Conservation (phyloP, 805 yeast species). For the Yarrowia hollandica region DNA sequence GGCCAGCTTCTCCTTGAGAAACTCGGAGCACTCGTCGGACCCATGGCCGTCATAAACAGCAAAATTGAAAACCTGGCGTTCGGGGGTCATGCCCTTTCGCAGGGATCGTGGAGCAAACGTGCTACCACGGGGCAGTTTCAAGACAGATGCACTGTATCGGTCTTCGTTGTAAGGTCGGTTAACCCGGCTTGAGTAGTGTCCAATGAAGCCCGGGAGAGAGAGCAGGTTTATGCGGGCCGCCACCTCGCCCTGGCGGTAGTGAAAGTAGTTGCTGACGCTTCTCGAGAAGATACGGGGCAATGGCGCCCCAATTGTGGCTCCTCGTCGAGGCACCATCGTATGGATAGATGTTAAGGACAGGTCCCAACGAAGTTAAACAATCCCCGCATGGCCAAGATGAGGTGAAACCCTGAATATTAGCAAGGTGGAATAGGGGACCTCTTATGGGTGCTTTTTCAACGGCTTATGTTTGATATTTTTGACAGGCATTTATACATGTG, state of each 20-base stretch:
- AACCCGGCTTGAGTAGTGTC: slow-evolving; percentile 75
- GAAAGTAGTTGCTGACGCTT: slow-evolving; percentile 25
- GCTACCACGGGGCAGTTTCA: slow-evolving; percentile 48
- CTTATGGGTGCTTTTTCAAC: too few species aligned
- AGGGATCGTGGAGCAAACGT: slow-evolving; percentile 36
- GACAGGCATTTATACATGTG: too few species aligned
- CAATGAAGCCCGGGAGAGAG: slow-evolving; percentile 71
- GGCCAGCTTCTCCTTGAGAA: slow-evolving; percentile 56
- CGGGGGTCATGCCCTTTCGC: slow-evolving; percentile 30
- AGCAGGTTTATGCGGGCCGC: slow-evolving; percentile 55
- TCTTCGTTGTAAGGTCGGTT: slow-evolving; percentile 83
- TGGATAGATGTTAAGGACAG: slow-evolving; percentile 18
- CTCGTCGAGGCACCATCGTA: slow-evolving; percentile 28
- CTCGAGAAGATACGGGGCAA: slow-evolving; percentile 25
- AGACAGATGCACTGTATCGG: slow-evolving; percentile 63
- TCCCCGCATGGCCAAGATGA: slow-evolving; percentile 24
- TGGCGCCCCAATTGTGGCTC: slow-evolving; percentile 27
- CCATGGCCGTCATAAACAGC: slow-evolving; percentile 95
- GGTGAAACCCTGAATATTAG: slow-evolving; percentile 11
- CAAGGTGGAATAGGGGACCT: neutral
- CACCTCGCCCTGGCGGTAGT: slow-evolving; percentile 19
- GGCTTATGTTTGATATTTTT: too few species aligned
- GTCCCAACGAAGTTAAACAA: slow-evolving; percentile 24
- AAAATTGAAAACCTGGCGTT: slow-evolving; percentile 59
- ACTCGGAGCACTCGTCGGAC: slow-evolving; percentile 70